Base-by-base conservation (phyloP, 2,329 filamentous ascomycete species). In the Dryadomyces sulphureus region DNA sequence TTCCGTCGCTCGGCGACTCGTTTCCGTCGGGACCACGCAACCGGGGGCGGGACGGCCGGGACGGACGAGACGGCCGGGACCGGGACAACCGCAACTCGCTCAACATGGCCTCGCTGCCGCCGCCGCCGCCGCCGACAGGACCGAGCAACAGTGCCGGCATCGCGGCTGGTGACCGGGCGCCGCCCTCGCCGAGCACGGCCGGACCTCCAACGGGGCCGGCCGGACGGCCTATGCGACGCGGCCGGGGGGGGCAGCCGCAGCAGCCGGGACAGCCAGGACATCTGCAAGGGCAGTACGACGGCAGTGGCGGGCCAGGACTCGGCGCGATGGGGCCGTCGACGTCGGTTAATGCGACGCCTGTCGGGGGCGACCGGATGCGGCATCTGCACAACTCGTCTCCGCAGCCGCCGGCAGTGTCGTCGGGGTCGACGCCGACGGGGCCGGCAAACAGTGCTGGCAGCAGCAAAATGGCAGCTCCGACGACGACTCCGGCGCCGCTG, bases 21-120 rank as follows among this genome's bases (percentile, higher is more conserved):
- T 17, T 72, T 36, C 75, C 75, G 4, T 70, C 70, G n/a, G 77
- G 73, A 2, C 75, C 76, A 16, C 67, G 69, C 43, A 71, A 34
- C 42, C 39, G 66, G 52, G 70, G 67, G 5, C 16, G 34, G 5
- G 34, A n/a, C 39, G 65, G 69, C 4, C 57, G 59, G 19, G 43
- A 45, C 35, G 41, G 43, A 20, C 38, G 38, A 17, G 27, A 22
- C 19, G 34, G 39, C 8, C 21, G 43, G 16, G 38, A 22, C 8
- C 24, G 19, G 9, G 19, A 42, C 27, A 22, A n/a, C 38, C 7
- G 43, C 36, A 17, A 34, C 17, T 52, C 50, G 12, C 46, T 50
- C 46, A 48, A 50, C 24, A 45, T 38, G 1, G 40, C 44, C 5
- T 17, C 14, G 12, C 38, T 8, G 27, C 24, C 14, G 12, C 38